Base-by-base conservation (phyloP, 2,329 filamentous ascomycete species). In the Paramyrothecium roridum region DNA sequence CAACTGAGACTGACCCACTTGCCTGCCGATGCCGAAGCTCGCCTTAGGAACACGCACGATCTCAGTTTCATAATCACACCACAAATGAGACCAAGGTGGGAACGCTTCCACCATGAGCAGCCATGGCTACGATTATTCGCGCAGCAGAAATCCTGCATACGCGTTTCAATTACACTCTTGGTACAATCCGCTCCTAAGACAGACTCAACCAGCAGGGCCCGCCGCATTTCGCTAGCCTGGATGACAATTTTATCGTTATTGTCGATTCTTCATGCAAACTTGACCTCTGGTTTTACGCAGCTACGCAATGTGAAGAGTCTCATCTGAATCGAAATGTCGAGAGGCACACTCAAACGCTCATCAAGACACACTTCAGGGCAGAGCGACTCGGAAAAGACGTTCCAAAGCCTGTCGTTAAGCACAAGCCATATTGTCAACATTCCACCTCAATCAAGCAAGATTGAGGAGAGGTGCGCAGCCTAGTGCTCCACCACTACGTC, bases 31-130 rank as follows among this genome's bases (percentile, higher is more conserved):
- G n/a, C n/a, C n/a, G n/a, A n/a, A n/a, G n/a, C n/a, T n/a, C n/a
- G n/a, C n/a, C n/a, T n/a, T n/a, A n/a, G n/a, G n/a, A n/a, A 82
- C 53, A 83, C 80, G 0, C 80, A 83, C 55, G 80, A 83, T 46
- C 72, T 83, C 56, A 78, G 79, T 0, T 83, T 83, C 59, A 82
- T 83, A 23, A 72, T 81, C 4, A 72, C 76, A 52, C 79, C 80
- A 0, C 74, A 77, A 1, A 61, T 80, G 0, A 72, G 73, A 21
- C 69, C 73, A 26, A 74, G 79, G 26, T 82, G 74, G 74, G 76
- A 80, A 43, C 62, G 81, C 6, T 76, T 72, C 0, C 72, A 73
- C 0, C 72, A 75, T 49, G n/a, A 49, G 56, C 10, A 57, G 67
- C n/a, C n/a, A n/a, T n/a, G n/a, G n/a, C n/a, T n/a, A n/a, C n/a